phyloP scores from a whole-genome alignment of 192 early-diverging fungal genomes.

The Coemansia aciculifera region DNA sequence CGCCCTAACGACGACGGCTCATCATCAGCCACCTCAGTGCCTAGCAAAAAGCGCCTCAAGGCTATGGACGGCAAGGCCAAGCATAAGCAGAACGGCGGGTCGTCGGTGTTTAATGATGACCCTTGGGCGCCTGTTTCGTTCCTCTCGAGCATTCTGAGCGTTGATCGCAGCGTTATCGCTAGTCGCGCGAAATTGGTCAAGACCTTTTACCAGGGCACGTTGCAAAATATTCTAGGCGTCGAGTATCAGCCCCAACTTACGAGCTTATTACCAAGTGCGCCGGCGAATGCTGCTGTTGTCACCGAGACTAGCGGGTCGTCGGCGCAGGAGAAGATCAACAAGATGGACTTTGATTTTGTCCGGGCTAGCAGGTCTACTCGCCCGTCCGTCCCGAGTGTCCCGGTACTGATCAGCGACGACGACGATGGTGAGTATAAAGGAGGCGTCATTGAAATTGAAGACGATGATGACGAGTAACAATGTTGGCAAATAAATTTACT shows the following conservation, averaged over 20 bases:
- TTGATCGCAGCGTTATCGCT: conserved; percentile 13
- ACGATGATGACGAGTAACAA: background rate
- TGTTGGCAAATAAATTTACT: background rate
- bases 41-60: conserved; percentile 27
- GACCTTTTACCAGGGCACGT: conserved; percentile 31
- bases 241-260: conserved; percentile 41
- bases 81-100: background rate
- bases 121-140: conserved; percentile 52
- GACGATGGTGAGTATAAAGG: background rate
- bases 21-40: background rate
- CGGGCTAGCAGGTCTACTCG: background rate
- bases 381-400: background rate
- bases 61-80: conserved; percentile 20
- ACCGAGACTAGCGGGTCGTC: background rate
- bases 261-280: conserved; percentile 9
- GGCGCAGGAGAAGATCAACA: conserved; percentile 25
- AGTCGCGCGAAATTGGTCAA: conserved; percentile 22
- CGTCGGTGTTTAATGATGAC: conserved; percentile 22
- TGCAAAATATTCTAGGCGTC: conserved; percentile 42
- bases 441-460: background rate
- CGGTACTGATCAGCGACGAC: conserved; percentile 18
- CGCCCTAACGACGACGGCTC: background rate
- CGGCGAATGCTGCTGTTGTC: background rate
- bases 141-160: conserved; percentile 44
- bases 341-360: conserved; percentile 35